Evolutionary conservation across 2,329 filamentous ascomycete genomes (phyloP).

Genomic region (Corniculantispora saksenae): DNA sequence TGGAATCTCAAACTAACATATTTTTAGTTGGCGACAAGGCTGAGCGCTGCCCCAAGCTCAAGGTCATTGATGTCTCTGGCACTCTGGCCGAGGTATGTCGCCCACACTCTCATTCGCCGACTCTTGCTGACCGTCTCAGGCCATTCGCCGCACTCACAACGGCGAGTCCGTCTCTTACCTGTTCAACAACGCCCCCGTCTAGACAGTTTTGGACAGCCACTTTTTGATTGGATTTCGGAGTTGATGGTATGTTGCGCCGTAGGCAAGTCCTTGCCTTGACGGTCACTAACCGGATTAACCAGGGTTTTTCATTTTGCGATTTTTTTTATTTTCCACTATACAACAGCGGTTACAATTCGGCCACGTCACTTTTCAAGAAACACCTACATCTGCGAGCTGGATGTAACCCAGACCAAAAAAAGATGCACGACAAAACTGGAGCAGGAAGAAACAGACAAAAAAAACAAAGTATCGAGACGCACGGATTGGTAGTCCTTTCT

Average conservation of each 20-base stretch:
- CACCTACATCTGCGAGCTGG: background rate
- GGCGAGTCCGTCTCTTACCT: slow-evolving; percentile 66
- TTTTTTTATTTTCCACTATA: background rate
- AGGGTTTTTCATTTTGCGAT: background rate
- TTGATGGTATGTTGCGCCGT: slow-evolving; percentile 9
- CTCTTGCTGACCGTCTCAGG: slow-evolving; percentile 40
- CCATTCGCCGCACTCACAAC: slow-evolving; percentile 69
- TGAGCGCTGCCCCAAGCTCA: slow-evolving; percentile 73
- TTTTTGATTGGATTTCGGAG: slow-evolving; percentile 12
- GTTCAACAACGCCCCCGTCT: slow-evolving; percentile 65
- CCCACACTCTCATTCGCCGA: background rate
- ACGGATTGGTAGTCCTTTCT: background rate
- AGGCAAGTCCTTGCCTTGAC: background rate
- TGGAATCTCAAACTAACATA: slow-evolving; percentile 17
- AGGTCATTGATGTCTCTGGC: slow-evolving; percentile 89
- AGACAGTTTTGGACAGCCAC: slow-evolving; percentile 20
- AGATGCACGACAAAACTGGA: background rate
- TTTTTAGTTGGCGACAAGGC: slow-evolving; percentile 69
- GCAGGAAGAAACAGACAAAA: background rate
- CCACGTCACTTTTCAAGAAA: background rate
- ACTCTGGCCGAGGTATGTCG: slow-evolving; percentile 64
- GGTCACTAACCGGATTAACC: background rate
- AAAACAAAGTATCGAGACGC: background rate
- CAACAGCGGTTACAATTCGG: slow-evolving; percentile 10
- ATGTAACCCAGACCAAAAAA: background rate